Conservation (phyloP, 148 eudicot genomes). For the Rhododendron ovatum region DNA sequence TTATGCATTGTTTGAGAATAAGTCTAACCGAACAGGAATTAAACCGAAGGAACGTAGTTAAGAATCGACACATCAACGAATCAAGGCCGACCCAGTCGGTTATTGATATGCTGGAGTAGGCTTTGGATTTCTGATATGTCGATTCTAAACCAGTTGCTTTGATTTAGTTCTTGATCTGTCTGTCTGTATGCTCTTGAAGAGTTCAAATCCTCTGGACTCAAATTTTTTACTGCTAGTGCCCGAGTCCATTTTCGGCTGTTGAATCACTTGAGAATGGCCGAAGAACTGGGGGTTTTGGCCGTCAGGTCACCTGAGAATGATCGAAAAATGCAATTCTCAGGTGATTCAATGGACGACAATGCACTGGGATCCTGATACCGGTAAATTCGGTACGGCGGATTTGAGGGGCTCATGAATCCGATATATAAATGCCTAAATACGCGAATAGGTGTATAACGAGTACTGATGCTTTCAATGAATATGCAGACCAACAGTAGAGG, state of each 20-base stretch:
- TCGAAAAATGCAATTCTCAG: background rate
- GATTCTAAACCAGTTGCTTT: background rate
- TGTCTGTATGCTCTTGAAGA: background rate
- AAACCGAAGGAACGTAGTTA: background rate
- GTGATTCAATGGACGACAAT: background rate
- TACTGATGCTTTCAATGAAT: background rate
- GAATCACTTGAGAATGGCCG: background rate
- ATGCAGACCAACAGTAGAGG: constrained; percentile 69
- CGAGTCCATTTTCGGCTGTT: background rate
- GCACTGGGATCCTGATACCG: background rate
- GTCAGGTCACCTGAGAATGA: background rate
- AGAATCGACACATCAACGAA: background rate
- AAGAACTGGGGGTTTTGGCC: background rate
- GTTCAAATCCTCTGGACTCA: background rate
- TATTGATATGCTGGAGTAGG: background rate
- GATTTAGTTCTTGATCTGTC: background rate
- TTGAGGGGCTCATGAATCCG: background rate
- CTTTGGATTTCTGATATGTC: background rate
- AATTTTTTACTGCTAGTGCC: background rate
- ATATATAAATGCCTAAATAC: too few species aligned
- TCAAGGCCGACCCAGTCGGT: background rate
- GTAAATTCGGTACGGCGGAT: background rate
- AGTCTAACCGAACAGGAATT: background rate
- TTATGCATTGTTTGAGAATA: background rate
- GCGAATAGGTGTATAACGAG: background rate